Evolutionary conservation across 169 alveolate genomes (phyloP), one percentile per base, ranked within the genome.

Genomic region (Eimeria maxima): DNA sequence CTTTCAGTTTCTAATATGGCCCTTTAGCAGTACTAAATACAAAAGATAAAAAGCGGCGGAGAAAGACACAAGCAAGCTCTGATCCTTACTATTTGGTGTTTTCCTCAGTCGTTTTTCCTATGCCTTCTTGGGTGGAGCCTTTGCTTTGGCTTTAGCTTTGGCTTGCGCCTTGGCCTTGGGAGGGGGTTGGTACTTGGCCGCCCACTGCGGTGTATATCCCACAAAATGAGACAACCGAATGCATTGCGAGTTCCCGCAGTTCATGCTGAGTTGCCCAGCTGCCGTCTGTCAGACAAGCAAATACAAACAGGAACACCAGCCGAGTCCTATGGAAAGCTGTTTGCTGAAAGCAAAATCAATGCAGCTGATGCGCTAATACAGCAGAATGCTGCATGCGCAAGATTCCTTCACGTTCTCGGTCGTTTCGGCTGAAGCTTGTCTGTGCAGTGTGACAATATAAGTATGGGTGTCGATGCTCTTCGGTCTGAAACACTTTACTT

Each of bases 191-290:
- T 78, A 92, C 71, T 80, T 76, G 4, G 73, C 50, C 20, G 96
- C 96, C 96, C 96, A 92, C 73, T 76, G 11, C 1, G 92, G 42
- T 13, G 83, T 78, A 44, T 92, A 92, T 16, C 96, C 96, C 6
- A 92, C 96, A 47, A 92, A 76, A 53, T 92, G 96, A 16, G 96
- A 92, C 71, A 92, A 53, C 16, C 96, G 96, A 24, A 80, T 42
- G 53, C 96, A 92, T 45, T 76, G 69, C 74, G 90, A 55, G 33
- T 92, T 92, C 24, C 96, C 96, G 86, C 96, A 92, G 55, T 92
- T 92, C 96, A 80, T 92, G 84, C 88, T 86, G 44, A 71, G 44
- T 27, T 38, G 81, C 24, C 86, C 86, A 4, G 65, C 71, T 29
- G 90, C 90, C n/a, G 57, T 44, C 95, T 90, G 95, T 42, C 57